Percentiles rank a stretch among this genome's conserved stretches.
phyloP scores from a whole-genome alignment of 768 basidiomycete genomes.

The Cyclocybe cylindracea region DNA sequence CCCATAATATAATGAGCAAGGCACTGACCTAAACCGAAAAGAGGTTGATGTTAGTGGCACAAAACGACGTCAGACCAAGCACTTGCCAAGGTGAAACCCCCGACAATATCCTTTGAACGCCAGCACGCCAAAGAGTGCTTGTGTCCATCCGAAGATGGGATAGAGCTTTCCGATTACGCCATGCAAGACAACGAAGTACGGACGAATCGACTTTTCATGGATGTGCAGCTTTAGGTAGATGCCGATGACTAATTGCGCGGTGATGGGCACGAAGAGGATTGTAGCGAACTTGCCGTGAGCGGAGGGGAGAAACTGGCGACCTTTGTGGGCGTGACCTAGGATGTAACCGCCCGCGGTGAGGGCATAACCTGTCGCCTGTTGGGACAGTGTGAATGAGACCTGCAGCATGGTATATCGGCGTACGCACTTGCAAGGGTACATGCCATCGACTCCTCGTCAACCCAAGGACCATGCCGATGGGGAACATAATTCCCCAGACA shows the following conservation, averaged over 20 bases:
- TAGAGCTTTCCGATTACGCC: constrained; percentile 82
- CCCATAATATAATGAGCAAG: constrained; percentile 91
- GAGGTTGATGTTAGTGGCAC: neutral
- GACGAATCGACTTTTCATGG: constrained; percentile 72
- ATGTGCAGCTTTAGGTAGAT: constrained; percentile 93
- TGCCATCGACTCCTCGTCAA: constrained; percentile 85
- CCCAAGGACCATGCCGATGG: constrained; percentile 79
- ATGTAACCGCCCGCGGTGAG: constrained; percentile 74
- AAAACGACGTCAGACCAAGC: neutral
- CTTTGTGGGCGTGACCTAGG: constrained; percentile 86
- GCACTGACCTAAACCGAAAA: constrained; percentile 62
- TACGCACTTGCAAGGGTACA: constrained; percentile 78
- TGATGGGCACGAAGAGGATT: constrained; percentile 64
- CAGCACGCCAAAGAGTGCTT: constrained; percentile 85
- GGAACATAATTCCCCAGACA: constrained; percentile 88
- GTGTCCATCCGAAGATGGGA: constrained; percentile 85
- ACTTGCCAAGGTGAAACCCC: constrained; percentile 61
- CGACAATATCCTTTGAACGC: constrained; percentile 78
- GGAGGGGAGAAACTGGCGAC: constrained; percentile 73
- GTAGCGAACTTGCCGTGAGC: constrained; percentile 73
- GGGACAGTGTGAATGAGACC: neutral
- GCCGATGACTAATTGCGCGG: constrained; percentile 69
- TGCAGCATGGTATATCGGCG: neutral
- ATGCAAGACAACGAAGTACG: constrained; percentile 69
- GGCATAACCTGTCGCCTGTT: constrained; percentile 63